phyloP scores from a whole-genome alignment of 2,329 filamentous ascomycete genomes.

The Alternaria solani region DNA sequence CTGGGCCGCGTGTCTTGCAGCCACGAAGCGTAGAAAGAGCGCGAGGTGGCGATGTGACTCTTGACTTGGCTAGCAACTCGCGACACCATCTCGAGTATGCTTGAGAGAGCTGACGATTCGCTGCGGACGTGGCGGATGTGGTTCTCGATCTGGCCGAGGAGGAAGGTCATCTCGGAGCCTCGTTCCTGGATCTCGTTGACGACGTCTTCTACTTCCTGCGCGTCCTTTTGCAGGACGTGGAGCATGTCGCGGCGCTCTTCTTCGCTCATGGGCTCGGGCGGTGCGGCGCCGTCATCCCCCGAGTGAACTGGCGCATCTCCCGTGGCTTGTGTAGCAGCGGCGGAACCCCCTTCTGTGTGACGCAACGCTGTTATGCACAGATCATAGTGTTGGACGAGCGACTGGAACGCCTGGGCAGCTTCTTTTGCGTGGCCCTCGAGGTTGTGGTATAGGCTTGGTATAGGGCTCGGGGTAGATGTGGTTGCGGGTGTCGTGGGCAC shows the following conservation, averaged over 20 bases:
- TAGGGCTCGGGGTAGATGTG: conserved; percentile 47
- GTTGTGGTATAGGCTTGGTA: conserved; percentile 57
- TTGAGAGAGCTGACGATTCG: conserved; percentile 65
- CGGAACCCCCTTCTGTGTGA: conserved; percentile 74
- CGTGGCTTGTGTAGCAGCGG: conserved; percentile 55
- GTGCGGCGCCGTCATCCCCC: conserved; percentile 47
- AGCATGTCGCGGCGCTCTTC: conserved; percentile 85
- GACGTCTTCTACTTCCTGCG: conserved; percentile 68
- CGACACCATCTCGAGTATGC: conserved; percentile 72
- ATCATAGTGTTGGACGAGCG: conserved; percentile 87
- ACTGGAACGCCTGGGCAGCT: conserved; percentile 82
- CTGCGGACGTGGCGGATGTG: conserved; percentile 67
- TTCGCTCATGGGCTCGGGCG: conserved; percentile 74
- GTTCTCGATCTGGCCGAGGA: conserved; percentile 69
- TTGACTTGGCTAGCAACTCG: conserved; percentile 72
- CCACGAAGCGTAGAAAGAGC: conserved; percentile 73
- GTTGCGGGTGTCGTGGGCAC: conserved; percentile 42
- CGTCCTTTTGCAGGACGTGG: conserved; percentile 76
- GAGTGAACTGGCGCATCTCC: conserved; percentile 46
- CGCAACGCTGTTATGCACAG: conserved; percentile 90
- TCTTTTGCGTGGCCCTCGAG: conserved; percentile 79
- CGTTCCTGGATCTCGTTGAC: conserved; percentile 75
- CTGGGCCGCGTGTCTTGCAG: conserved; percentile 71
- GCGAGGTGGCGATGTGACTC: conserved; percentile 69
- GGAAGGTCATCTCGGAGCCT: conserved; percentile 77